Base-by-base conservation (phyloP, 495 filamentous ascomycete genomes). In the Tuber calosporum region DNA sequence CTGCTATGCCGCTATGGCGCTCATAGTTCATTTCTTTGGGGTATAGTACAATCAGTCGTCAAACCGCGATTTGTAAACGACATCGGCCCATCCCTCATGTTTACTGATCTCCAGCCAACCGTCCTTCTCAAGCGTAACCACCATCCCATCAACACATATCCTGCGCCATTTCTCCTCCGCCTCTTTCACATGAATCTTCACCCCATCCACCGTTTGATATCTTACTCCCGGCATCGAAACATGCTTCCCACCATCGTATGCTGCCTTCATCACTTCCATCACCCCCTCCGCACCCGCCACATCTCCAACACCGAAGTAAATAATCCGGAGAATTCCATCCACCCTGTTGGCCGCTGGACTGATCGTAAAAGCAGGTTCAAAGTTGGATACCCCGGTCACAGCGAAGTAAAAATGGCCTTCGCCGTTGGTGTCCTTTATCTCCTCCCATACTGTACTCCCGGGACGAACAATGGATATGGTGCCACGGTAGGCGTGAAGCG, bases 91-190 rank as follows among this genome's bases (percentile, higher is more conserved):
- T 1, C 66, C 67, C 53, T 30, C 48, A 9, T 39, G 53, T 13
- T 34, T 39, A 5, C 22, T 66, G 30, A 83, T 86, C 70, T 89
- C 86, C 83, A 95, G 87, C 87, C 88, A 90, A 9, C 94, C 93
- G 0, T 86, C 88, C 74, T 86, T 77, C 66, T 89, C 88, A 26
- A 97, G 81, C 71, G 85, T 86, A 15, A 96, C 86, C 75, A 96
- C 94, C 73, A 89, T 91, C 19, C 94, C 94, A 83, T 98, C 94
- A 36, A 98, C 84, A 80, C 94, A 98, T 2, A 96, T 87, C 74
- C 92, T 87, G 72, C 93, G 84, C 93, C 93, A 97, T 75, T 88
- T 84, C 62, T 87, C 80, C 68, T 91, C 87, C 42, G 81, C 84
- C 66, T 88, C 85, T 20, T 79, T 73, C 77, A 94, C 90, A 13